Evolutionary conservation across 2,329 filamentous ascomycete genomes (phyloP).

Genomic region (Fragosphaeria purpurea): DNA sequence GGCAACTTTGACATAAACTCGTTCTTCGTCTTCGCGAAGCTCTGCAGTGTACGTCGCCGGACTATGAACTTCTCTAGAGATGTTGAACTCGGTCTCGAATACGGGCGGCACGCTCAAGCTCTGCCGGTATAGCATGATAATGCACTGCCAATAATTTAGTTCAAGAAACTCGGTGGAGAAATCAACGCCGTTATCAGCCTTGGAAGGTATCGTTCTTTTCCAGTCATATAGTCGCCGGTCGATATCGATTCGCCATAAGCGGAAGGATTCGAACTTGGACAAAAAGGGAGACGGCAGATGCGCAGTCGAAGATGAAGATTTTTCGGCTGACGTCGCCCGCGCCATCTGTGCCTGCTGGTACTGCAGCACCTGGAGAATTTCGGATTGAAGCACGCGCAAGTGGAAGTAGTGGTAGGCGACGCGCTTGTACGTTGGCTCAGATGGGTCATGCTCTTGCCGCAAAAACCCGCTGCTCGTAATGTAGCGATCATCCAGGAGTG

Average conservation of each 20-base stretch:
- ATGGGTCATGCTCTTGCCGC: slow-evolving; percentile 43
- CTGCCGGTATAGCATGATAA: slow-evolving; percentile 92
- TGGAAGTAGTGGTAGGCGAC: slow-evolving; percentile 90
- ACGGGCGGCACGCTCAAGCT: slow-evolving; percentile 77
- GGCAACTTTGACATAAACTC: slow-evolving; percentile 87
- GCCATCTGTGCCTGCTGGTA: slow-evolving; percentile 80
- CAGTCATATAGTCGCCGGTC: slow-evolving; percentile 75
- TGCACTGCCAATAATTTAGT: slow-evolving; percentile 94
- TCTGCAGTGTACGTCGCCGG: slow-evolving; percentile 54
- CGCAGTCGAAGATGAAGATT: slow-evolving; percentile 61
- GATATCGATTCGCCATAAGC: slow-evolving; percentile 80
- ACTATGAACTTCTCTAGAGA: slow-evolving; percentile 53
- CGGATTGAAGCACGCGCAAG: slow-evolving; percentile 78
- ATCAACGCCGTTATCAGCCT: slow-evolving; percentile 70
- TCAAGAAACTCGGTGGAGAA: slow-evolving; percentile 88
- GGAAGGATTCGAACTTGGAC: slow-evolving; percentile 72
- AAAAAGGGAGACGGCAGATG: slow-evolving; percentile 78
- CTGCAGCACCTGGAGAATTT: slow-evolving; percentile 88
- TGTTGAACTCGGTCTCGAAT: slow-evolving; percentile 68
- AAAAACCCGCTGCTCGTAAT: slow-evolving; percentile 73
- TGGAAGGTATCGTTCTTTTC: slow-evolving; percentile 72
- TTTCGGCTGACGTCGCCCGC: slow-evolving; percentile 51
- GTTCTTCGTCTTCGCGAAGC: slow-evolving; percentile 71
- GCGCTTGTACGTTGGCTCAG: slow-evolving; percentile 75
- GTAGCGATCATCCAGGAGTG: slow-evolving; percentile 74